A percentile compares a stretch with the other conserved stretches of the same genome.
Conservation (phyloP, 2,329 filamentous ascomycete species). For the Apiospora marii region DNA sequence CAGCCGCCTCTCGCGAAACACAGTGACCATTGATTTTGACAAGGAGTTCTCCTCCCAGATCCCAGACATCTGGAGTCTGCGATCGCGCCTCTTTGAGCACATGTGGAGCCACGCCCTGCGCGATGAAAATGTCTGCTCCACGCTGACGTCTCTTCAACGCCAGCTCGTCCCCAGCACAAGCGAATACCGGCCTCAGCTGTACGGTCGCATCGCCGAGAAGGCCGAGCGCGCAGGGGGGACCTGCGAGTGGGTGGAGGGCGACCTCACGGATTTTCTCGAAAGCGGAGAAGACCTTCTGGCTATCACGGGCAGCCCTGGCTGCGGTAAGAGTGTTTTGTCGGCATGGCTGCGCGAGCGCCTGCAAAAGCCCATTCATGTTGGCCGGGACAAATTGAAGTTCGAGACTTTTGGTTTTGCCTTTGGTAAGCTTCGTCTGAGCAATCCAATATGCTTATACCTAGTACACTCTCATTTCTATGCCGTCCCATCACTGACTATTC, state of each 20-base stretch:
- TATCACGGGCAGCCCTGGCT: conserved; percentile 44
- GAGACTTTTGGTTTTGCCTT: conserved; percentile 48
- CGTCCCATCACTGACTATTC: neutral
- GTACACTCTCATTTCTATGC: too few species aligned
- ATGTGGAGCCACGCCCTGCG: conserved; percentile 48
- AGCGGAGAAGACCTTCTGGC: conserved; percentile 45
- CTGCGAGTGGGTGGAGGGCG: conserved; percentile 48
- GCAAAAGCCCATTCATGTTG: conserved; percentile 43
- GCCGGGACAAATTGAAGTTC: conserved; percentile 41
- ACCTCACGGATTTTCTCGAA: conserved; percentile 45
- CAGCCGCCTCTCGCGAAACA: conserved; percentile 37
- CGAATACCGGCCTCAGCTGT: conserved; percentile 40
- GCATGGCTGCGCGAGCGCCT: conserved; percentile 50
- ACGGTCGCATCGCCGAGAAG: conserved; percentile 47
- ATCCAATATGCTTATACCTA: conserved; percentile 19
- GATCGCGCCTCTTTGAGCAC: conserved; percentile 33
- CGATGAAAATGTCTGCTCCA: conserved; percentile 32
- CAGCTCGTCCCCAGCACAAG: conserved; percentile 42
- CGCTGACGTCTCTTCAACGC: conserved; percentile 42
- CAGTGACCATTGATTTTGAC: conserved; percentile 46
- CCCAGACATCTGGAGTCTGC: conserved; percentile 44
- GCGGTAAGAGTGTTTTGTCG: conserved; percentile 49
- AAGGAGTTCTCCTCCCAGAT: conserved; percentile 47
- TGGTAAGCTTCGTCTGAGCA: conserved; percentile 33
- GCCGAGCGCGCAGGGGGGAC: conserved; percentile 49